Evolutionary conservation across 2,329 filamentous ascomycete genomes (phyloP), one percentile per base, ranked within the genome.

Genomic region (Stagonosporopsis chrysanthemi): DNA sequence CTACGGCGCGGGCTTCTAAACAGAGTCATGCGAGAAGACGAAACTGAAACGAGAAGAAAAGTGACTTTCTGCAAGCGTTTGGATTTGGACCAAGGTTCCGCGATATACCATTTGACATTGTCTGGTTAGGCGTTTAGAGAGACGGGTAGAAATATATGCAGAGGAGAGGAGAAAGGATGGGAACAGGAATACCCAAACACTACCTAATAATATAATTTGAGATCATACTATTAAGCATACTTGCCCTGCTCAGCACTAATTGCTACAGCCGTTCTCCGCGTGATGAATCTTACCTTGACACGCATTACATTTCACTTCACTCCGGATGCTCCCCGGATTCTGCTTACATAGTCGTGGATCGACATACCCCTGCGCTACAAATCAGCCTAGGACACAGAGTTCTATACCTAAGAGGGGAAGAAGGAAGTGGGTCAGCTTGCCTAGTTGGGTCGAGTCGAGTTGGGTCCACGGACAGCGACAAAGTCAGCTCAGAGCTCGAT

Each of bases 401-500:
- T 57, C 54, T 56, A 56, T 49, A 52, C 33, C 54, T 56, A 52
- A 57, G 24, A 38, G 24, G 43, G 54, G 31, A 12, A n/a, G 19
- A 39, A n/a, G 28, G 12, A 38, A 28, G 26, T 28, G 54, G 54
- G 39, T 44, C 54, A 52, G 54, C 49, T 57, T 57, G 54, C 49
- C 48, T 57, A 57, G 39, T 44, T 29, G 26, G 29, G 51, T 24
- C 17, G 15, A 8, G 24, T 26, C 24, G 29, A 31, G 42, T 24
- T 38, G 6, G 14, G n/a, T 19, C 9, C 17, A 1, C 4, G 36
- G n/a, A 39, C 36, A 39, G 17, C 36, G 17, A 19, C 36, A 14
- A 7, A 7, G n/a, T 44, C 42, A 22, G 19, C 44, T 52, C 65
- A 72, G 6, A 75, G 61, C 62, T 75, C 71, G 8, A 68, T 60